Conservation (phyloP, 768 basidiomycete species). For the Amanita fuliginea region DNA sequence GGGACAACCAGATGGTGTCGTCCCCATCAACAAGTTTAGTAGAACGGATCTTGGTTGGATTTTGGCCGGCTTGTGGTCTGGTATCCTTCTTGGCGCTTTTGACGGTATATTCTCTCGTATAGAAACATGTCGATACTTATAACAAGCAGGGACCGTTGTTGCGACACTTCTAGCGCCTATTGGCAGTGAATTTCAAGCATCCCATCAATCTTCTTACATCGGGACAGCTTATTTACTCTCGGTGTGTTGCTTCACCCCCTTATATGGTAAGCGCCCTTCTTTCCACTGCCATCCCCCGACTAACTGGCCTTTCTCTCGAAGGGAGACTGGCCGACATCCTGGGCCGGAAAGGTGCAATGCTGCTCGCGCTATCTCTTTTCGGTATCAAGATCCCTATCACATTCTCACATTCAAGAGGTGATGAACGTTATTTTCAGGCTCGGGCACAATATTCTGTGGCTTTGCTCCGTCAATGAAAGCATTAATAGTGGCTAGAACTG, state of each 20-base stretch:
- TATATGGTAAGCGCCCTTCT: constrained; percentile 50
- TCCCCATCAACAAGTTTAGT: constrained; percentile 34
- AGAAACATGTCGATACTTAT: constrained; percentile 7
- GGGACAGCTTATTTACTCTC: constrained; percentile 83
- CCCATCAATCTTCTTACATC: constrained; percentile 75
- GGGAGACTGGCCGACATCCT: constrained; percentile 79
- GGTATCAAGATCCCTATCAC: constrained; percentile 30
- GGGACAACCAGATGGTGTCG: constrained; percentile 5
- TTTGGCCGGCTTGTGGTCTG: constrained; percentile 70
- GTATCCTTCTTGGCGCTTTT: constrained; percentile 74
- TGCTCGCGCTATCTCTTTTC: constrained; percentile 76
- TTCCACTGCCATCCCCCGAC: neutral
- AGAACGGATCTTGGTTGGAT: constrained; percentile 55
- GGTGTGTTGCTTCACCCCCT: constrained; percentile 83
- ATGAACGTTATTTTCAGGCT: constrained; percentile 35
- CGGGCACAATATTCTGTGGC: constrained; percentile 81
- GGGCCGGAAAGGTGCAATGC: constrained; percentile 79
- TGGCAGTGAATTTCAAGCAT: constrained; percentile 75
- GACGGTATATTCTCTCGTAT: constrained; percentile 43
- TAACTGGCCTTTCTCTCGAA: constrained; percentile 19
- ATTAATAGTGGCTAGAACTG: constrained; percentile 69
- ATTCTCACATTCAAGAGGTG: constrained; percentile 1
- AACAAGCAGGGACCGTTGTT: constrained; percentile 61
- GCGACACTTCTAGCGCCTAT: constrained; percentile 80
- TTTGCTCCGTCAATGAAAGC: constrained; percentile 77